Evolutionary conservation across 2,329 filamentous ascomycete genomes (phyloP), one percentile per base, ranked within the genome.

Genomic region (Ophiostoma populinum): DNA sequence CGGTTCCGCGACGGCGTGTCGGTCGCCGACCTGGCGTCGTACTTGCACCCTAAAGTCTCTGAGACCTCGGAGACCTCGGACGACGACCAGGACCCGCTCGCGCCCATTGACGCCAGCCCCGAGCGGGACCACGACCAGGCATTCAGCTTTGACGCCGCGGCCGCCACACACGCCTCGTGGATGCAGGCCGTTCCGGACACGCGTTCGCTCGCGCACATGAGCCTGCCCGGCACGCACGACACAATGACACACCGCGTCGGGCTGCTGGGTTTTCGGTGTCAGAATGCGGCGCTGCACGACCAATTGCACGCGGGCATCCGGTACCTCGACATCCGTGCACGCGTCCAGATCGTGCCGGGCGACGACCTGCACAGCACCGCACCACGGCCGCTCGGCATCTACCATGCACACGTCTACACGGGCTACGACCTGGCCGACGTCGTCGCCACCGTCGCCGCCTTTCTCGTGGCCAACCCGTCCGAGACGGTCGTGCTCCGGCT

Each of bases 221-320:
- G 61, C 30, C 57, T 67, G 39, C 64, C 63, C 0, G 64, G 64
- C 20, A 66, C 63, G 2, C 63, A 67, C 49, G 63, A 67, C 46
- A 65, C 63, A 17, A 58, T 67, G 57, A 66, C 64, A 13, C 62
- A 59, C 42, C 46, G 49, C 29, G 50, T 62, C 37, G 43, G 47
- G 28, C 49, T 54, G 38, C 32, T 43, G 18, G 37, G 29, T 22
- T 54, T 58, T 34, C 56, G 62, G 46, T 65, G 62, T 45, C 64
- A 68, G 49, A 65, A 63, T 45, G 53, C 53, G 43, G 55, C 55
- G 42, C 52, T 68, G 16, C 43, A 40, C 11, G 51, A 50, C 12
- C 64, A 67, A 48, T 55, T 67, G 27, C 36, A 46, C 22, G 55
- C 58, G 2, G 64, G 64, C 7, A 44, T 67, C 48, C 56, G 62